A percentile compares a stretch with the other conserved stretches of the same genome.
Conservation (phyloP, 2,329 filamentous ascomycete species). For the Lachnellula occidentalis region DNA sequence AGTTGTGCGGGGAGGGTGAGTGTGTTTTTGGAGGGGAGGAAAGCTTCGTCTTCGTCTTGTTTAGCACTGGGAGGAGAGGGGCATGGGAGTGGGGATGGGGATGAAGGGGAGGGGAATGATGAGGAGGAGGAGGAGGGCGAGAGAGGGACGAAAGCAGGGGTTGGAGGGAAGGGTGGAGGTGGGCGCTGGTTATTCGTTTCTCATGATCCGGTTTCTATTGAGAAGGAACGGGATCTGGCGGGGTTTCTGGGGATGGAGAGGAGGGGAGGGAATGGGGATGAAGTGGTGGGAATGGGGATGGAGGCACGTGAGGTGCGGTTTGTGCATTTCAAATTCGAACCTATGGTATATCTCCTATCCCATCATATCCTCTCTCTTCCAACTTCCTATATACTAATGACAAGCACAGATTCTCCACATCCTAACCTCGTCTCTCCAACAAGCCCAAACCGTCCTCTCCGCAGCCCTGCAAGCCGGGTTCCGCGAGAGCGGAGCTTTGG, state of each 20-base stretch:
- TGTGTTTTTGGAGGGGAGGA: conserved; percentile 78
- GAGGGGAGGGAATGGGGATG: conserved; percentile 17
- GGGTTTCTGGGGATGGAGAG: conserved; percentile 38
- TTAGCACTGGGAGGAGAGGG: neutral
- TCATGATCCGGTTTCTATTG: conserved; percentile 60
- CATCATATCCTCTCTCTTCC: neutral
- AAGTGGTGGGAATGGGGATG: conserved; percentile 4
- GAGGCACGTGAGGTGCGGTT: conserved; percentile 33
- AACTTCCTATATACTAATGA: neutral
- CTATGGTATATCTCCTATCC: conserved; percentile 62
- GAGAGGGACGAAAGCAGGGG: conserved; percentile 39
- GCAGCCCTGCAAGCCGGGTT: conserved; percentile 80
- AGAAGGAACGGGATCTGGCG: conserved; percentile 16
- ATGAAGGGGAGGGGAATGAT: neutral
- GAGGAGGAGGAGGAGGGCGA: conserved; percentile 2
- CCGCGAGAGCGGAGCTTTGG: conserved; percentile 81
- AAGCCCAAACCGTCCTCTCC: conserved; percentile 70
- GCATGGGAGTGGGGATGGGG: no score
- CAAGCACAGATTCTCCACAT: conserved; percentile 74
- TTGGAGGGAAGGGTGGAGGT: conserved; percentile 80
- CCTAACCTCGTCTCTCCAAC: conserved; percentile 65
- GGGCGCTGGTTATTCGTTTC: conserved; percentile 85
- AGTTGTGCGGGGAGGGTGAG: conserved; percentile 85
- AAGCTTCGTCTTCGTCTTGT: conserved; percentile 21
- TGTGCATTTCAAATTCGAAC: conserved; percentile 89